A percentile compares a stretch with the other conserved stretches of the same genome.
These are phyloP conservation scores for Aegle marmelos DNA, from an alignment of 345 rosid species.

Conservation along the genomic window DNA sequence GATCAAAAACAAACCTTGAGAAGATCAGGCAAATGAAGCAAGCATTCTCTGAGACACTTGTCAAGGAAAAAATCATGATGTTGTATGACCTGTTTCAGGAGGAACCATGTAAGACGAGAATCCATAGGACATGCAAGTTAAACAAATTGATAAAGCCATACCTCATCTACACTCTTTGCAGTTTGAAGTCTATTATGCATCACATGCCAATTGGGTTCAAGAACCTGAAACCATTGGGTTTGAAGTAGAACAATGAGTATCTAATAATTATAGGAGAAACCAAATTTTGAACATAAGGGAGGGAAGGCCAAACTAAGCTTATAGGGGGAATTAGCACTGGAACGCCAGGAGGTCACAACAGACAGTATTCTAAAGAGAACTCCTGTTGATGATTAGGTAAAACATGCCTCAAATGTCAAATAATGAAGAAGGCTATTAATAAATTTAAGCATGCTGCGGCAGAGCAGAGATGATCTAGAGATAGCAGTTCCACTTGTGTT, in stretches of 20 bases:
- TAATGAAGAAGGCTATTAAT: constrained; percentile 93
- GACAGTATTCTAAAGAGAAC: neutral
- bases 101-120: neutral
- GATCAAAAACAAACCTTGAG: neutral
- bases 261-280: neutral
- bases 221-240: constrained; percentile 53
- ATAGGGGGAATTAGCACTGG: neutral
- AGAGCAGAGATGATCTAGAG: constrained; percentile 85
- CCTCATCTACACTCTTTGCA: constrained; percentile 92
- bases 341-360: neutral
- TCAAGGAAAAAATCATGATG: neutral
- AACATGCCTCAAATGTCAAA: constrained; percentile 93
- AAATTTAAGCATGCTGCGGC: constrained; percentile 97
- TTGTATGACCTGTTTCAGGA: neutral
- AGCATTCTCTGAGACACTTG: neutral
- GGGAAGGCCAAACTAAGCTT: neutral
- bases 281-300: neutral
- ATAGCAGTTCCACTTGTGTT: constrained; percentile 74
- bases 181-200: constrained; percentile 74
- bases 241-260: constrained; percentile 12
- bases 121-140: neutral
- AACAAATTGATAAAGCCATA: constrained; percentile 15
- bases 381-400: neutral
- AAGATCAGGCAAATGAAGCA: neutral
- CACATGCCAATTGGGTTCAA: constrained; percentile 94